These are phyloP conservation scores for Fusarium sp. DNA, from an alignment of 2,329 filamentous ascomycete genomes.

Conservation along the genomic window DNA sequence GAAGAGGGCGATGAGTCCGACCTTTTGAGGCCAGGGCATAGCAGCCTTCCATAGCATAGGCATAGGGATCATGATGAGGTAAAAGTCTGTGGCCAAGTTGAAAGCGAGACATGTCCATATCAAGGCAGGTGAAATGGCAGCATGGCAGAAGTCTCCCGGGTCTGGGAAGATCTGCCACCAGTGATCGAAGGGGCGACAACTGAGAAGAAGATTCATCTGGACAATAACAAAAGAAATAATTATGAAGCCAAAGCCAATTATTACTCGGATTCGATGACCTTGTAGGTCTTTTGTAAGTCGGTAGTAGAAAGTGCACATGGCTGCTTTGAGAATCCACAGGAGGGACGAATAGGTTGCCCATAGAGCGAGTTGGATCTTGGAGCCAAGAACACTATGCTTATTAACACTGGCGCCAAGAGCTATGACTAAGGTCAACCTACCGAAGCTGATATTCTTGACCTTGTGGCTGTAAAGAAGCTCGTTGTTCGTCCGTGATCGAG, in stretches of 20 bases:
- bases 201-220: constrained; percentile 62
- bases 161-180: constrained; percentile 72
- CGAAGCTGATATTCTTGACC: constrained; percentile 59
- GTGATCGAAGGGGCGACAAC: constrained; percentile 64
- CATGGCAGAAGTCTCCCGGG: constrained; percentile 64
- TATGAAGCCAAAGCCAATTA: constrained; percentile 64
- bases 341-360: constrained; percentile 67
- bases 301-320: constrained; percentile 68
- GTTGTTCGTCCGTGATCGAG: constrained; percentile 65
- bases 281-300: constrained; percentile 61
- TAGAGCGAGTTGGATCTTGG: constrained; percentile 67
- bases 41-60: constrained; percentile 61
- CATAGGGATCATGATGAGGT: constrained; percentile 68
- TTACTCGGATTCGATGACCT: constrained; percentile 59
- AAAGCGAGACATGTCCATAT: constrained; percentile 64
- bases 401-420: not conserved
- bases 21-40: constrained; percentile 54
- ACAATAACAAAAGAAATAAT: constrained; percentile 62
- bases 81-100: constrained; percentile 69
- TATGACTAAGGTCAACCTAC: constrained; percentile 33
- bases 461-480: constrained; percentile 57
- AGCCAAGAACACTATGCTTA: constrained; percentile 60
- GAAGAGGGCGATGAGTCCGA: constrained; percentile 55
- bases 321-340: constrained; percentile 68
- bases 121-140: constrained; percentile 63